A percentile compares a stretch with the other conserved stretches of the same genome.
phyloP scores from a whole-genome alignment of 2,329 filamentous ascomycete species.

The Davidsoniella virescens region DNA sequence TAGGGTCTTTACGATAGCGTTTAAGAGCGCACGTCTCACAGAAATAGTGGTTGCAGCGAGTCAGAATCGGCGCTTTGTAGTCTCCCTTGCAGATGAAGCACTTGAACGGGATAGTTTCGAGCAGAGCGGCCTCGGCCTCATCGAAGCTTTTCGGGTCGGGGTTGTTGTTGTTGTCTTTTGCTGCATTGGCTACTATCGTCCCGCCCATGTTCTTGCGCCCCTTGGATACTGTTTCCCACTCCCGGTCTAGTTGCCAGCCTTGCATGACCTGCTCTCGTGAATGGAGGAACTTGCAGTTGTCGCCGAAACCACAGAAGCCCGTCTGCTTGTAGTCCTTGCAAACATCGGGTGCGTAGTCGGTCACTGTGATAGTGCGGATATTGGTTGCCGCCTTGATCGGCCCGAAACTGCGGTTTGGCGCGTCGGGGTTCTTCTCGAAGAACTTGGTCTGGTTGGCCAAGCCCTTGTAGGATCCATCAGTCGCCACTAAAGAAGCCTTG shows the following conservation, averaged over 20 bases:
- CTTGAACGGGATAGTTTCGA: conserved; percentile 76
- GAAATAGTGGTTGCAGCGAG: conserved; percentile 90
- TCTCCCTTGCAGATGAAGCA: conserved; percentile 71
- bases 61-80: conserved; percentile 69
- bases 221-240: conserved; percentile 78
- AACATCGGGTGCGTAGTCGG: conserved; percentile 79
- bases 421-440: conserved; percentile 67
- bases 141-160: conserved; percentile 26
- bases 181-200: conserved; percentile 44
- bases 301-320: conserved; percentile 46
- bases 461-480: conserved; percentile 55
- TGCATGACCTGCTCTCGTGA: conserved; percentile 66
- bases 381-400: conserved; percentile 82
- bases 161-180: conserved; percentile 23
- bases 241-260: conserved; percentile 87
- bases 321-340: conserved; percentile 91
- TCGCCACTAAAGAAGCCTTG: too few relatives aligned
- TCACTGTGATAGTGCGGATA: conserved; percentile 76
- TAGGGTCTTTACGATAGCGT: conserved; percentile 71
- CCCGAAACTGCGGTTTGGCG: conserved; percentile 53
- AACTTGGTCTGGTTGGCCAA: conserved; percentile 36
- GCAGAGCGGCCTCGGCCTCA: conserved; percentile 46
- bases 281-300: conserved; percentile 70
- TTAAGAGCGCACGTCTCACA: conserved; percentile 80
- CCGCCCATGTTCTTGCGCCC: conserved; percentile 47